Conservation (phyloP, 2,329 filamentous ascomycete species). For the Trichoderma afroharzianum region DNA sequence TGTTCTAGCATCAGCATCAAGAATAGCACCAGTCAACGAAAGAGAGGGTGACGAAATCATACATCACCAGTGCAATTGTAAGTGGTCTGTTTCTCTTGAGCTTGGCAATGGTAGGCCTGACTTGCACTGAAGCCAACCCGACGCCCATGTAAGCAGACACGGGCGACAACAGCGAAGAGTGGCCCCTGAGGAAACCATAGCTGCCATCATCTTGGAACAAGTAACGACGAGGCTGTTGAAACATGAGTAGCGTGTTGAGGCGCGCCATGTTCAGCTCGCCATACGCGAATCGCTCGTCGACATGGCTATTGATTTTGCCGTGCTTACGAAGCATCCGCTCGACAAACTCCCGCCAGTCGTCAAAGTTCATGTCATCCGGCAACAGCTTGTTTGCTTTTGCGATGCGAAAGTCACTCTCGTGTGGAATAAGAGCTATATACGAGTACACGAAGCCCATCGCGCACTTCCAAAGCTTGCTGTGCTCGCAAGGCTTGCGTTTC, state of each 20-base stretch:
- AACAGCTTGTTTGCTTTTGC: not conserved
- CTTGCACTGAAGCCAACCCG: conserved; percentile 45
- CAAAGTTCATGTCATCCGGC: not conserved
- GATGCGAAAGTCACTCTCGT: conserved; percentile 12
- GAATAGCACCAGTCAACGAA: not conserved
- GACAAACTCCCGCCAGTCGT: not conserved
- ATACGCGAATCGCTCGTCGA: conserved; percentile 15
- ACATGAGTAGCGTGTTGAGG: not conserved
- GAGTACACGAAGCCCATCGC: conserved; percentile 12
- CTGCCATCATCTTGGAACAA: not conserved
- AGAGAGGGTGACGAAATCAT: conserved; percentile 44
- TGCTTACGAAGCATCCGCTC: not conserved
- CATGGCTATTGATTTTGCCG: not conserved
- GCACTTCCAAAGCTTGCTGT: not conserved
- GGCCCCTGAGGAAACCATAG: conserved; percentile 24
- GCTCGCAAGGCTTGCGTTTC: not conserved
- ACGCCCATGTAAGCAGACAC: conserved; percentile 40
- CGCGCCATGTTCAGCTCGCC: conserved; percentile 11
- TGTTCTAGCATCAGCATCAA: not conserved
- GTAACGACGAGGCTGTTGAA: not conserved
- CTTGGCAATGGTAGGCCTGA: conserved; percentile 34
- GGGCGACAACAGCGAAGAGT: conserved; percentile 37
- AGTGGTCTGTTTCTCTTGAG: conserved; percentile 27
- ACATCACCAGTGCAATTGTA: conserved; percentile 39
- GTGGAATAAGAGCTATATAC: not conserved